Conservation (phyloP, 805 yeast species). For the Cyberlindnera sargentensis region DNA sequence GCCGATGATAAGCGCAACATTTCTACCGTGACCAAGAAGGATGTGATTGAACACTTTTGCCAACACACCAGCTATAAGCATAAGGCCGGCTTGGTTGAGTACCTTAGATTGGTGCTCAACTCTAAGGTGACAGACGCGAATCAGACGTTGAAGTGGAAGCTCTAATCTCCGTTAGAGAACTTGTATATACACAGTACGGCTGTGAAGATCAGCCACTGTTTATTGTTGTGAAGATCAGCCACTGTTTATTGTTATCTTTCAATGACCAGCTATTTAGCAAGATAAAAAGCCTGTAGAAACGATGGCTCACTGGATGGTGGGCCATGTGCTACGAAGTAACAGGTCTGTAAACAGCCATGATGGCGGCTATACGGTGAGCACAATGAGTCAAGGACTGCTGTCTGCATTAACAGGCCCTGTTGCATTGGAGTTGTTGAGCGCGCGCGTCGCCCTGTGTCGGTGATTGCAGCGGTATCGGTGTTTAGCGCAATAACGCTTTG, state of each 20-base stretch:
- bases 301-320: no score
- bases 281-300: no score
- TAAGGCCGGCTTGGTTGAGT: slow-evolving; percentile 54
- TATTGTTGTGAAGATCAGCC: no score
- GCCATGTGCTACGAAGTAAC: no score
- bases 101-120: slow-evolving; percentile 52
- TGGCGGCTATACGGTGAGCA: no score
- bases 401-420: no score
- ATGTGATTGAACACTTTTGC: slow-evolving; percentile 59
- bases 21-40: slow-evolving; percentile 44
- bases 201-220: no score
- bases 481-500: not conserved
- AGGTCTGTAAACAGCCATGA: no score
- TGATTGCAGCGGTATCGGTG: not conserved
- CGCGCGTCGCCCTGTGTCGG: not conserved
- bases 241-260: no score
- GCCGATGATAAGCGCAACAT: slow-evolving; percentile 37
- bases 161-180: slow-evolving; percentile 3
- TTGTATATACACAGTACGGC: not conserved
- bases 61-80: slow-evolving; percentile 32
- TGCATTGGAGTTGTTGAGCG: no score
- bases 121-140: slow-evolving; percentile 10
- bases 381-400: no score
- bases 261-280: no score
- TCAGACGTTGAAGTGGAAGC: slow-evolving; percentile 16